A percentile compares a stretch with the other conserved stretches of the same genome.
Evolutionary conservation across 371 early-diverging fungal genomes (phyloP).

Genomic region (Mucor lusitanicus): DNA sequence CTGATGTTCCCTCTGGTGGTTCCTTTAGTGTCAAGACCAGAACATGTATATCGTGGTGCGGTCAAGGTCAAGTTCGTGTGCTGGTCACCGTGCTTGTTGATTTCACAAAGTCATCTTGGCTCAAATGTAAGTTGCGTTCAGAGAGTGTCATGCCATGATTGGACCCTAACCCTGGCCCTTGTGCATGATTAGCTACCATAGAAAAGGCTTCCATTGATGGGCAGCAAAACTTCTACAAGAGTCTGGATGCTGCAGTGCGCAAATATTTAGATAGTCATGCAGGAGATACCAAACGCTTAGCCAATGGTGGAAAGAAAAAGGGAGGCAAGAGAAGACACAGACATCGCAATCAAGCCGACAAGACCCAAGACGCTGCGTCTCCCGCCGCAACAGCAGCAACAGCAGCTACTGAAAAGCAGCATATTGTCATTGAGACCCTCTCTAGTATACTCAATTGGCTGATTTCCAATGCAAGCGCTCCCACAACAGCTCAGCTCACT

Average conservation of each 20-base stretch:
- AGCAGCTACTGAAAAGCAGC: background rate
- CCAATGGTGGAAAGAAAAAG: conserved; percentile 1
- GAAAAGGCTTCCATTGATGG: conserved; percentile 75
- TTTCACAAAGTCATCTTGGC: conserved; percentile 74
- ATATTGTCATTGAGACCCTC: background rate
- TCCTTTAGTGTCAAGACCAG: conserved; percentile 75
- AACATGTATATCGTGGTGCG: conserved; percentile 84
- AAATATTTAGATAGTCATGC: conserved; percentile 44
- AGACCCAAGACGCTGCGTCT: background rate
- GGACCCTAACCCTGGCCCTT: background rate
- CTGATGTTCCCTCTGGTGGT: conserved; percentile 85
- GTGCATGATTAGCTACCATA: conserved; percentile 49
- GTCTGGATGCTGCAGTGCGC: conserved; percentile 56
- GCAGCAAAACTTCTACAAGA: conserved; percentile 59
- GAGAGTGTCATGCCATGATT: background rate
- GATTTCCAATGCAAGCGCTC: conserved; percentile 4
- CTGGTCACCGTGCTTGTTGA: conserved; percentile 71
- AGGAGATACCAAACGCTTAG: background rate
- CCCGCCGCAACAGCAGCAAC: background rate
- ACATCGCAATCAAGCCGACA: background rate
- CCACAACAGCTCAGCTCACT: conserved; percentile 29
- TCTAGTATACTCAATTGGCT: conserved; percentile 6
- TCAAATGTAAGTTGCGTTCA: conserved; percentile 57
- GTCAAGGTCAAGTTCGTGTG: conserved; percentile 61
- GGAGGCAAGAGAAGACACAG: conserved; percentile 14